Evolutionary conservation across 202 grass and related monocot genomes (phyloP).

Genomic region (Cymbopogon flexuosus): DNA sequence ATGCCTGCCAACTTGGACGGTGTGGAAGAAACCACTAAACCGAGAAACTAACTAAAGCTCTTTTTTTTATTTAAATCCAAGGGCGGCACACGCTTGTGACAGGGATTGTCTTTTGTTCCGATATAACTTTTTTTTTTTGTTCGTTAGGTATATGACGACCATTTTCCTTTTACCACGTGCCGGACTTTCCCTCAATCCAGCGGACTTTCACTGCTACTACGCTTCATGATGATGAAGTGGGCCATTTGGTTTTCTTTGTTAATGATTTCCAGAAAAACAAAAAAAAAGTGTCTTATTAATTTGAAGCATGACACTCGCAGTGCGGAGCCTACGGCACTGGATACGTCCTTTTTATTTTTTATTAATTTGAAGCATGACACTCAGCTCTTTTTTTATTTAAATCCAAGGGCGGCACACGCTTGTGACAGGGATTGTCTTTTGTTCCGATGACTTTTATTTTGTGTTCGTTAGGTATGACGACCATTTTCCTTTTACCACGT

Average conservation of each 20-base stretch:
- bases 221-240: not conserved
- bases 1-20: conserved; percentile 25
- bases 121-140: not conserved
- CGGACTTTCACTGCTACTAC: not conserved
- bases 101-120: not conserved
- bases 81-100: conserved; percentile 4
- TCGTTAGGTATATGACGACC: not conserved
- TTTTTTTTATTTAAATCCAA: not conserved
- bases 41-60: not conserved
- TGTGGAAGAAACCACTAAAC: not conserved
- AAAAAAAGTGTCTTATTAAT: not conserved
- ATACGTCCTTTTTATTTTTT: no score
- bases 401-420: conserved; percentile 8
- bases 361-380: no score
- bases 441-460: not conserved
- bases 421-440: not conserved
- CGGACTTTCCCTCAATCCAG: not conserved
- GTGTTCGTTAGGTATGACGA: not conserved
- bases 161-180: not conserved
- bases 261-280: not conserved
- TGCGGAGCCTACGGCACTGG: no score
- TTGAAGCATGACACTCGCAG: not conserved
- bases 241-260: not conserved
- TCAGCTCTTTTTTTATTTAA: not conserved
- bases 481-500: not conserved